A percentile compares a stretch with the other conserved stretches of the same genome.
These are phyloP conservation scores for Candida coquimbonensis DNA, from an alignment of 805 yeast species.

Conservation along the genomic window DNA sequence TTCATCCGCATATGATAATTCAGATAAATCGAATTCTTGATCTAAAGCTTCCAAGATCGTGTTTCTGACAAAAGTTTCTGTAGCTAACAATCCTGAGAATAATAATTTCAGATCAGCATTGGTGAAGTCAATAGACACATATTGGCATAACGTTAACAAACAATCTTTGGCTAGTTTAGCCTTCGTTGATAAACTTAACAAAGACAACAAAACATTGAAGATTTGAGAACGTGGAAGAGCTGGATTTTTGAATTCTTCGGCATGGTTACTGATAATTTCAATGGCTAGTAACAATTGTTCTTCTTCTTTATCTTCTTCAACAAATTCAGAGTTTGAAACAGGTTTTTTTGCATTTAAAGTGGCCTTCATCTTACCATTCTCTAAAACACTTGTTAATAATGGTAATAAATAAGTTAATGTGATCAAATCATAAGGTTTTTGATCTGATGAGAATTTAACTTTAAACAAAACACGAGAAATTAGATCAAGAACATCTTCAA, in stretches of 20 bases:
- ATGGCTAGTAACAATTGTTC: constrained; percentile 74
- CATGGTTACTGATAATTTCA: constrained; percentile 64
- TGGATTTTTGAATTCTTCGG: constrained; percentile 59
- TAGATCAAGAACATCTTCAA: constrained; percentile 47
- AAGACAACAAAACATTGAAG: constrained; percentile 51
- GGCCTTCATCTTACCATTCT: constrained; percentile 54
- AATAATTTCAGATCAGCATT: constrained; percentile 52
- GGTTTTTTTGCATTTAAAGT: constrained; percentile 46
- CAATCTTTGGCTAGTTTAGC: constrained; percentile 82
- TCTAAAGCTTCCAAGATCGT: constrained; percentile 80
- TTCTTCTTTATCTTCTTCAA: constrained; percentile 82
- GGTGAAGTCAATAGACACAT: constrained; percentile 57
- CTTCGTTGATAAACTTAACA: constrained; percentile 69
- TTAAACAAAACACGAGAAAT: constrained; percentile 66
- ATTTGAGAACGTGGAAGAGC: constrained; percentile 65
- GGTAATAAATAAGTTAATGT: constrained; percentile 75
- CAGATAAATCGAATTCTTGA: constrained; percentile 58
- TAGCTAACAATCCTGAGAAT: constrained; percentile 47
- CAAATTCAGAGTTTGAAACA: constrained; percentile 55
- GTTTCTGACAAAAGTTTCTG: constrained; percentile 66
- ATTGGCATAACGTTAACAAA: constrained; percentile 68
- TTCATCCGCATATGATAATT: constrained; percentile 49
- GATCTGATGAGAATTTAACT: constrained; percentile 67
- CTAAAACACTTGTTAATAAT: constrained; percentile 58
- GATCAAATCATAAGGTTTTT: constrained; percentile 58